Conservation (phyloP, 169 alveolate genomes). For the Neospora caninum region DNA sequence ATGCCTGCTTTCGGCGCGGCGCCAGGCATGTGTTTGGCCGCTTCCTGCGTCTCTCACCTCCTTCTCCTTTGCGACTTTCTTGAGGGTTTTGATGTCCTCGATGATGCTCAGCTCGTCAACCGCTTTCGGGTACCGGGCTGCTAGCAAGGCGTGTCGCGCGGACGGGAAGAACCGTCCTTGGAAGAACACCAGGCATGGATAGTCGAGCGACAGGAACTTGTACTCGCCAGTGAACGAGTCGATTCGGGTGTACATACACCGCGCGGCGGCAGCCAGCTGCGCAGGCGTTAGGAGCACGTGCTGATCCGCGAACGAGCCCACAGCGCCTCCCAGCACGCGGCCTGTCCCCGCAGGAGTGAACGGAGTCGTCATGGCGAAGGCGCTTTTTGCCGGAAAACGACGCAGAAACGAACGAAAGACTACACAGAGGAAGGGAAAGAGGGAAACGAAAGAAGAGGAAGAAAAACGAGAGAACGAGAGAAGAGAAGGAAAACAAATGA, state of each 20-base stretch:
- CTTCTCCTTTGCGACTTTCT: constrained; percentile 55
- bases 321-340: background rate
- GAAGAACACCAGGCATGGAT: constrained; percentile 54
- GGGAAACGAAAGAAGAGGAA: too few species aligned
- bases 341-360: constrained; percentile 11
- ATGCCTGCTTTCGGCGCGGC: too few species aligned
- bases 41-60: constrained; percentile 26
- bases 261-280: constrained; percentile 60
- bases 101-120: constrained; percentile 47
- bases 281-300: constrained; percentile 50
- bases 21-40: too few species aligned
- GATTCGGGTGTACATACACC: constrained; percentile 70
- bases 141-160: constrained; percentile 68
- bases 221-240: constrained; percentile 69
- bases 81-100: constrained; percentile 43
- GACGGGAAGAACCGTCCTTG: constrained; percentile 65
- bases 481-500: too few species aligned
- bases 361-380: background rate
- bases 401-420: background rate
- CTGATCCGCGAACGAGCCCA: background rate
- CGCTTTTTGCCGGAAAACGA: background rate
- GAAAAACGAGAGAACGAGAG: too few species aligned
- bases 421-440: too few species aligned
- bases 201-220: constrained; percentile 56
- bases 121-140: constrained; percentile 46